Evolutionary conservation across 345 rosid genomes (phyloP), one percentile per base, ranked within the genome.

Genomic region (Zanthoxylum bungeanum): DNA sequence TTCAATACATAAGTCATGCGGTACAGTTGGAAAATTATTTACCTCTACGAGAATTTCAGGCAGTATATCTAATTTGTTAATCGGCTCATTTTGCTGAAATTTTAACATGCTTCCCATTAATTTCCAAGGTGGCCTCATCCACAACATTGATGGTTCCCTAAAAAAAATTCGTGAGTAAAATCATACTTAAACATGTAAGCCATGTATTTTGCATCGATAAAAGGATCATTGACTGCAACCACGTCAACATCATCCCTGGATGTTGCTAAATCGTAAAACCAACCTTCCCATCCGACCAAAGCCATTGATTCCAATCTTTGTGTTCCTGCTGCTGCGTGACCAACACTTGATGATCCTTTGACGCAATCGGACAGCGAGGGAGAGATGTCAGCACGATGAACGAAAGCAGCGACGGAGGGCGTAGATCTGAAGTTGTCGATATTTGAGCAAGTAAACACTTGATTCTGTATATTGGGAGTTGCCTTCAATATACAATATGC

Each of bases 211-310:
- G 89, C 92, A 77, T 92, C 91, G 82, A 95, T 78, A 70, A 95
- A 95, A 44, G 98, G 99, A 84, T 96, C 99, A 80, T 96, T 96
- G 73, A 96, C 94, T 25, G 96, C 96, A 58, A 96, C 97, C 24
- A 89, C 89, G 44, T 91, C 91, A 40, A 96, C 77, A 74, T 96
- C 96, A 83, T 93, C 99, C 83, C 99, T 91, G 36, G 78, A 80
- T 40, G 89, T 84, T 67, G 99, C 98, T 69, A n/a, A 96, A 79
- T 27, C 99, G 87, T 65, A 96, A 82, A 62, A 96, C 98, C 87
- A 96, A 77, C 83, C 99, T 85, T 66, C 99, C 99, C 72, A 96
- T 93, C 24, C 99, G 93, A 77, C 99, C 99, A 87, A 93, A 96
- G 71, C 99, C 99, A 66, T 92, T 95, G 81, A 95, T 92, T 84